These are phyloP conservation scores for Paxillus ammoniavirescens DNA, from an alignment of 768 basidiomycete genomes.

Conservation along the genomic window DNA sequence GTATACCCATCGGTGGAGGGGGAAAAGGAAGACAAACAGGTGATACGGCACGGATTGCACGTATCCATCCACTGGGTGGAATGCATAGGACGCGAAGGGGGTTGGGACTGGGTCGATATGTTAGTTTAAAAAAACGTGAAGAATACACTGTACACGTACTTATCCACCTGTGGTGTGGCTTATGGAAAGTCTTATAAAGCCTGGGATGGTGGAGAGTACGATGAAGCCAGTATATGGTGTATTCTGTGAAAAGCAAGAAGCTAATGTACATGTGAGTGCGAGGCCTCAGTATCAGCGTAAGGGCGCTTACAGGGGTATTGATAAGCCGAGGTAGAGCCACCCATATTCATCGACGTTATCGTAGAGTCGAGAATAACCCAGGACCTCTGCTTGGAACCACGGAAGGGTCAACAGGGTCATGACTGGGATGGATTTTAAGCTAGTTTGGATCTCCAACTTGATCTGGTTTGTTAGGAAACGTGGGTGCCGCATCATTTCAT, in stretches of 20 bases:
- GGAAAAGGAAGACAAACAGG: slow-evolving; percentile 88
- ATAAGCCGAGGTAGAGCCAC: slow-evolving; percentile 66
- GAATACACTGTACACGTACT: slow-evolving; percentile 46
- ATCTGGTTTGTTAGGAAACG: slow-evolving; percentile 90
- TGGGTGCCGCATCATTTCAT: slow-evolving; percentile 93
- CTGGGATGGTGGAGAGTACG: slow-evolving; percentile 81
- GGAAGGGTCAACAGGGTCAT: slow-evolving; percentile 88
- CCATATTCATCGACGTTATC: slow-evolving; percentile 79
- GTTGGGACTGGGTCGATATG: slow-evolving; percentile 71
- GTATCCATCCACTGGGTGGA: slow-evolving; percentile 96
- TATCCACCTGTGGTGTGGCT: slow-evolving; percentile 99
- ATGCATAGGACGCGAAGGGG: slow-evolving; percentile 95
- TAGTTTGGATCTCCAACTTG: slow-evolving; percentile 73
- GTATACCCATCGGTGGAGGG: slow-evolving; percentile 82
- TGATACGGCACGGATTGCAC: slow-evolving; percentile 95
- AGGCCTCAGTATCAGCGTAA: background rate
- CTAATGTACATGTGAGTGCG: slow-evolving; percentile 31
- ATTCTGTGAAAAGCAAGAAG: slow-evolving; percentile 88
- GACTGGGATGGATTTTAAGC: slow-evolving; percentile 73
- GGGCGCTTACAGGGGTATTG: slow-evolving; percentile 59
- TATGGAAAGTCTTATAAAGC: slow-evolving; percentile 90
- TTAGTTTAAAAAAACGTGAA: slow-evolving; percentile 1
- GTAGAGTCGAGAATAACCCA: slow-evolving; percentile 81
- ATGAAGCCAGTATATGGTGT: slow-evolving; percentile 94
- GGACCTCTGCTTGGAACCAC: slow-evolving; percentile 91